Conservation (phyloP, 1,139 yeast genomes). For the Spencermartinsiella ligniputridi region DNA sequence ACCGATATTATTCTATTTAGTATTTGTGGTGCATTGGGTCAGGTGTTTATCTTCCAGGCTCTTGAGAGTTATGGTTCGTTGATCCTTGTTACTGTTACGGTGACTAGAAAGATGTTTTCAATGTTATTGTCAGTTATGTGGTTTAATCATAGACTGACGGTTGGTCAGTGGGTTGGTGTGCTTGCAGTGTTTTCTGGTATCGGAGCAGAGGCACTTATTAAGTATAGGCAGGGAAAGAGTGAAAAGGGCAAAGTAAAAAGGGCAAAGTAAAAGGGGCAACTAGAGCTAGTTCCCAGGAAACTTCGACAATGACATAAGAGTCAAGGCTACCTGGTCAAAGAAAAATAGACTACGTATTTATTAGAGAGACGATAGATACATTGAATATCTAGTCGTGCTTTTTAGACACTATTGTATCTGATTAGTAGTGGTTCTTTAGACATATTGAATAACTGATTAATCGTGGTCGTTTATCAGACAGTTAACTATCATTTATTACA, state of each 20-base stretch:
- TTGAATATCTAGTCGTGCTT: too few relatives aligned
- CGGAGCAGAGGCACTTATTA: conserved; percentile 58
- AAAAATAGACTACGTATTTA: too few relatives aligned
- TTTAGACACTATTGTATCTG: too few relatives aligned
- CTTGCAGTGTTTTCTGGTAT: conserved; percentile 78
- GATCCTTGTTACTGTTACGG: conserved; percentile 85
- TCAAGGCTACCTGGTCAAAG: too few relatives aligned
- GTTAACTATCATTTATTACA: too few relatives aligned
- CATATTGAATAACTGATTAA: too few relatives aligned
- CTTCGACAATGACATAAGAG: neutral
- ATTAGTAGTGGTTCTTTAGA: too few relatives aligned
- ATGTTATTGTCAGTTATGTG: conserved; percentile 84
- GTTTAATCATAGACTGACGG: conserved; percentile 68
- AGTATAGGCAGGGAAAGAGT: conserved; percentile 22
- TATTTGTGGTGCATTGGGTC: conserved; percentile 84
- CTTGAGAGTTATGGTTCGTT: conserved; percentile 81
- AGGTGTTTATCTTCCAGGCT: conserved; percentile 81
- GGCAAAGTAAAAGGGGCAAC: neutral
- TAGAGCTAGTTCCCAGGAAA: neutral
- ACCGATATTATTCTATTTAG: conserved; percentile 64
- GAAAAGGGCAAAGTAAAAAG: neutral
- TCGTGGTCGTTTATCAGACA: too few relatives aligned
- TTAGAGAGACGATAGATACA: neutral
- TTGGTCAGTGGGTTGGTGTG: conserved; percentile 75
- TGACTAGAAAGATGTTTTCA: conserved; percentile 91